phyloP scores from a whole-genome alignment of 2,329 filamentous ascomycete species.

The Fusarium protoensiforme region DNA sequence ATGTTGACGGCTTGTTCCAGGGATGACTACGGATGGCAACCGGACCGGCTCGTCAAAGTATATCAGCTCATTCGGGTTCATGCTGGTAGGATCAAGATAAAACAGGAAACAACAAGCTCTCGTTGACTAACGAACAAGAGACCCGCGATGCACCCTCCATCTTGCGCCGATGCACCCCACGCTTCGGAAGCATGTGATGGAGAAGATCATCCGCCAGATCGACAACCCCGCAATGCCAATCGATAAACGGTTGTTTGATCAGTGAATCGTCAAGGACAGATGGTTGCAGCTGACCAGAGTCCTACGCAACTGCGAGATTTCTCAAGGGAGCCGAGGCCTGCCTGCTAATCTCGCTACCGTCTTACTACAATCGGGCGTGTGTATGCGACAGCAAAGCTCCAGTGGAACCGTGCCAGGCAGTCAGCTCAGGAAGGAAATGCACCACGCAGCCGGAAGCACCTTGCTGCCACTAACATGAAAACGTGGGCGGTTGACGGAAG shows the following conservation, averaged over 20 bases:
- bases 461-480: conserved; percentile 1
- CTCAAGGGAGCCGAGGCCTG: not conserved
- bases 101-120: not conserved
- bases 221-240: conserved; percentile 38
- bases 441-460: not conserved
- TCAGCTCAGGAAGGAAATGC: not conserved
- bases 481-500: conserved; percentile 1
- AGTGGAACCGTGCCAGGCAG: conserved; percentile 5
- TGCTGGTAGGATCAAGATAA: not conserved
- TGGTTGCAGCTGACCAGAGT: not conserved
- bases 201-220: conserved; percentile 39
- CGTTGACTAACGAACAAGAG: not conserved
- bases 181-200: conserved; percentile 30
- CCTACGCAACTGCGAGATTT: not conserved
- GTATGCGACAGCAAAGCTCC: conserved; percentile 1
- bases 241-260: conserved; percentile 3
- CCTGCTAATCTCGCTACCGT: not conserved
- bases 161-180: conserved; percentile 33
- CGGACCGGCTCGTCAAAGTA: not conserved
- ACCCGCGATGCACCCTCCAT: conserved; percentile 3
- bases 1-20: not conserved
- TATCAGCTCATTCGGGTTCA: not conserved
- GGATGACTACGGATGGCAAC: not conserved
- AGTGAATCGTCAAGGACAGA: not conserved
- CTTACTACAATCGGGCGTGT: not conserved